phyloP scores from a whole-genome alignment of 164 flowering plant genomes.

The Tetracentron sinense region DNA sequence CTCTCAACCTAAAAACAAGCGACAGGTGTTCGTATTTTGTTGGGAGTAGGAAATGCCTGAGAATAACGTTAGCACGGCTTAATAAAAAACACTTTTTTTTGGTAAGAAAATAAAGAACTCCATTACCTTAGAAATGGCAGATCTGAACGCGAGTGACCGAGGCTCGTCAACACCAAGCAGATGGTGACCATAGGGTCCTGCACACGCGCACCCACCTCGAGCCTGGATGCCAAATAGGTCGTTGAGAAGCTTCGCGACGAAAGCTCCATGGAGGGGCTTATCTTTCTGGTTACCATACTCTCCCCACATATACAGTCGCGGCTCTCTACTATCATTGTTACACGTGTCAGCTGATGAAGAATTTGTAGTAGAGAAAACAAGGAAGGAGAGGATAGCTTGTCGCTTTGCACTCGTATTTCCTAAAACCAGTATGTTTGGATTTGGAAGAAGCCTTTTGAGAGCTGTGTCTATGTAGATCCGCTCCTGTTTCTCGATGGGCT shows the following conservation, averaged over 20 bases:
- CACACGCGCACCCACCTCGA: constrained; percentile 74
- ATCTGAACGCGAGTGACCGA: constrained; percentile 32
- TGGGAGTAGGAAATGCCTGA: constrained; percentile 18
- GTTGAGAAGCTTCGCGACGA: constrained; percentile 60
- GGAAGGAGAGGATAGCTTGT: constrained; percentile 56
- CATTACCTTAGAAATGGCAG: constrained; percentile 40
- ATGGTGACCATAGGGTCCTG: constrained; percentile 65
- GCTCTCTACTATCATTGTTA: neutral
- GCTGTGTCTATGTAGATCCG: constrained; percentile 32
- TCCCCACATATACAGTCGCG: constrained; percentile 29
- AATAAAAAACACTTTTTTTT: neutral
- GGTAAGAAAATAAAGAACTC: neutral
- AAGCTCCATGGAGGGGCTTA: constrained; percentile 60
- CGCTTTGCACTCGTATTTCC: constrained; percentile 41
- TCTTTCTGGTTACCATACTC: constrained; percentile 35
- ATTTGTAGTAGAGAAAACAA: constrained; percentile 34
- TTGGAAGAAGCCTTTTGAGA: constrained; percentile 40
- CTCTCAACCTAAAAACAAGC: too few relatives aligned
- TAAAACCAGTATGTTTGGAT: constrained; percentile 37
- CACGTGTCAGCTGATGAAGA: constrained; percentile 1
- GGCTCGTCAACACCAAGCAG: constrained; percentile 40
- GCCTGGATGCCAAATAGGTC: constrained; percentile 71
- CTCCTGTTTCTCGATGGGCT: constrained; percentile 38
- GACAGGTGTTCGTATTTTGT: too few relatives aligned
- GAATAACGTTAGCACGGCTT: constrained; percentile 27